phyloP scores from a whole-genome alignment of 768 basidiomycete species.

The Mycena epipterygia region DNA sequence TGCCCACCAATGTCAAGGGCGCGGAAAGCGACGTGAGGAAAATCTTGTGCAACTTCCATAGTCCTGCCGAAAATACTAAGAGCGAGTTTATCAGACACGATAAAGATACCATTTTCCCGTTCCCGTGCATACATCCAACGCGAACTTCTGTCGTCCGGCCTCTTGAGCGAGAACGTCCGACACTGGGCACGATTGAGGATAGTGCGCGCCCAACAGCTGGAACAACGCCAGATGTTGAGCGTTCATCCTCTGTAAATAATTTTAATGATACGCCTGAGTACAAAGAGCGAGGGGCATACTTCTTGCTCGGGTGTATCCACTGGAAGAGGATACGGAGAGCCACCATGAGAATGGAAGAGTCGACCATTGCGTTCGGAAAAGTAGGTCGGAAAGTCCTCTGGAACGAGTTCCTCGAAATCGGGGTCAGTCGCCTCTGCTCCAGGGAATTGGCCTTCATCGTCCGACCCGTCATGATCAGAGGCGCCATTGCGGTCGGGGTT shows the following conservation, averaged over 20 bases:
- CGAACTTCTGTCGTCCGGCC: slow-evolving; percentile 60
- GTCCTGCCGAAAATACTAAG: slow-evolving; percentile 62
- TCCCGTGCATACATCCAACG: slow-evolving; percentile 84
- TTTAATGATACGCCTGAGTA: neutral
- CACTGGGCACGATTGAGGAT: slow-evolving; percentile 67
- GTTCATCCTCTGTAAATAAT: slow-evolving; percentile 62
- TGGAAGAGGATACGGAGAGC: slow-evolving; percentile 78
- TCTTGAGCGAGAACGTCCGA: slow-evolving; percentile 59
- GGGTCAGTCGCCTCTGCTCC: slow-evolving; percentile 22
- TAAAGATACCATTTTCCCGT: slow-evolving; percentile 81
- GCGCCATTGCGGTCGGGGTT: slow-evolving; percentile 41
- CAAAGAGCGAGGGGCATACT: slow-evolving; percentile 55
- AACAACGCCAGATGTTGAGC: slow-evolving; percentile 63
- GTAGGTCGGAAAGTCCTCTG: slow-evolving; percentile 70
- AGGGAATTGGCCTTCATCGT: slow-evolving; percentile 28
- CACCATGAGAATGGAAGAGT: slow-evolving; percentile 77
- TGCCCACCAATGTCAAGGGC: slow-evolving; percentile 83
- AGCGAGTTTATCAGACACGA: slow-evolving; percentile 35
- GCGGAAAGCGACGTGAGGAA: slow-evolving; percentile 73
- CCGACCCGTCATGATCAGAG: slow-evolving; percentile 60
- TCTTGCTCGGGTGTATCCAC: slow-evolving; percentile 78
- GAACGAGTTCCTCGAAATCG: slow-evolving; percentile 58
- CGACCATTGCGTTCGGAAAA: slow-evolving; percentile 71
- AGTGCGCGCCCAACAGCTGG: slow-evolving; percentile 67
- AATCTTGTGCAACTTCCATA: slow-evolving; percentile 78